A percentile compares a stretch with the other conserved stretches of the same genome.
These are phyloP conservation scores for Austropuccinia psidii DNA, from an alignment of 1,284 basidiomycete genomes.

Conservation along the genomic window DNA sequence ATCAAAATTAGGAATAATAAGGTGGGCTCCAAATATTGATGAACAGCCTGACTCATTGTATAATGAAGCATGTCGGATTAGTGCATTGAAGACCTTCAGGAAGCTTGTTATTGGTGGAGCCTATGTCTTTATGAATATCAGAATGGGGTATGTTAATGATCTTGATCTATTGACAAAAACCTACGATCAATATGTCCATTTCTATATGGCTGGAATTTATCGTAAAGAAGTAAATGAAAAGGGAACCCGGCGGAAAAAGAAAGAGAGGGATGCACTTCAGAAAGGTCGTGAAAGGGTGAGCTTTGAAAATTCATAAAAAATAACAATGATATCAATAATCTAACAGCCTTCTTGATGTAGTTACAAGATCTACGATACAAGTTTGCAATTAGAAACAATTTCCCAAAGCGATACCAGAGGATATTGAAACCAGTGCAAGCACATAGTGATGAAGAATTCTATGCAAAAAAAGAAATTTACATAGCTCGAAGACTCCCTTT, in stretches of 20 bases:
- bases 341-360: no score
- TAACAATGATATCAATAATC: no score
- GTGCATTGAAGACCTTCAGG: neutral
- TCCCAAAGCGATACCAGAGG: neutral
- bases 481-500: neutral
- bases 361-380: neutral
- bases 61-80: neutral
- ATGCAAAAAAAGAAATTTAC: neutral
- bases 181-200: constrained; percentile 15
- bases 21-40: constrained; percentile 5
- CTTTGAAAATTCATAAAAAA: no score
- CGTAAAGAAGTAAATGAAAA: neutral
- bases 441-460: constrained; percentile 3
- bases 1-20: no score
- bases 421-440: neutral
- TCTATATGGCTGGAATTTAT: neutral
- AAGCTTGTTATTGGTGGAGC: neutral
- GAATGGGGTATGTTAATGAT: neutral
- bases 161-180: neutral
- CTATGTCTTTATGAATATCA: constrained; percentile 10
- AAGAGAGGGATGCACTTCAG: no score
- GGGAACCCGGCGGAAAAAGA: no score
- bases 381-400: constrained; percentile 7
- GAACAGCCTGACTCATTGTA: neutral
- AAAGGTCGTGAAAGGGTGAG: no score